phyloP scores from a whole-genome alignment of 2,329 filamentous ascomycete genomes.

The Cercospora sesami region DNA sequence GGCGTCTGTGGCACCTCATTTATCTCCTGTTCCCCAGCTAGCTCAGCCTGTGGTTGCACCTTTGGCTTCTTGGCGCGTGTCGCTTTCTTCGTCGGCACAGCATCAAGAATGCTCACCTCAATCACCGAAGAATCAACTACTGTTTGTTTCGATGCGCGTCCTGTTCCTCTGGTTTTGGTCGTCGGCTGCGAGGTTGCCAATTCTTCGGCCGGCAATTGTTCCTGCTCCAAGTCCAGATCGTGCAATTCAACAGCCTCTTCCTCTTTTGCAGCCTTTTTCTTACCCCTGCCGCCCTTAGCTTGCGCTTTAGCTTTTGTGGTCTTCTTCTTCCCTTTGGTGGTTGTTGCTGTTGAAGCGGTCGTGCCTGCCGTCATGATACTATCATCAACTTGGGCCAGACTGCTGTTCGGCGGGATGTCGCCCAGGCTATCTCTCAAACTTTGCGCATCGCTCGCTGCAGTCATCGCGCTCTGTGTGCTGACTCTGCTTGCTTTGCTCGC shows the following conservation, averaged over 20 bases:
- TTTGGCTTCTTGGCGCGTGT: slow-evolving; percentile 36
- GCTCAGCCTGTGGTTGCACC: slow-evolving; percentile 32
- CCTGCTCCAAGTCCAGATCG: slow-evolving; percentile 26
- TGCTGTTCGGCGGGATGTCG: slow-evolving; percentile 26
- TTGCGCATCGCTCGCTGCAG: slow-evolving; percentile 29
- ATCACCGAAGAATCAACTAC: slow-evolving; percentile 33
- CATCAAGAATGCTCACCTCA: slow-evolving; percentile 31
- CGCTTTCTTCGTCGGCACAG: slow-evolving; percentile 32
- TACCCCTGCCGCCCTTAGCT: slow-evolving; percentile 47
- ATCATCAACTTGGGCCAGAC: slow-evolving; percentile 52
- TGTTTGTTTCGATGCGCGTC: slow-evolving; percentile 30
- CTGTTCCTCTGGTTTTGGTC: slow-evolving; percentile 30
- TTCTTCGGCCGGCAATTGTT: slow-evolving; percentile 20
- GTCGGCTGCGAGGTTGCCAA: slow-evolving; percentile 18
- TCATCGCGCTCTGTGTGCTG: slow-evolving; percentile 50
- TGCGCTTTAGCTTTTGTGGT: slow-evolving; percentile 46
- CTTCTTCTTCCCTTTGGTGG: slow-evolving; percentile 39
- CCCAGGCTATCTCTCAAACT: slow-evolving; percentile 27
- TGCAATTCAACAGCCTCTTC: slow-evolving; percentile 18
- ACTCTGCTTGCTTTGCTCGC: slow-evolving; percentile 69
- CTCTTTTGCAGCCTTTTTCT: slow-evolving; percentile 23
- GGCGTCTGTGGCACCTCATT: slow-evolving; percentile 22
- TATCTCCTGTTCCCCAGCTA: slow-evolving; percentile 24
- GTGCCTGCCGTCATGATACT: slow-evolving; percentile 53
- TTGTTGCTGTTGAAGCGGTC: slow-evolving; percentile 42